phyloP scores from a whole-genome alignment of 208 protist genomes.

The Acanthamoeba triangularis region DNA sequence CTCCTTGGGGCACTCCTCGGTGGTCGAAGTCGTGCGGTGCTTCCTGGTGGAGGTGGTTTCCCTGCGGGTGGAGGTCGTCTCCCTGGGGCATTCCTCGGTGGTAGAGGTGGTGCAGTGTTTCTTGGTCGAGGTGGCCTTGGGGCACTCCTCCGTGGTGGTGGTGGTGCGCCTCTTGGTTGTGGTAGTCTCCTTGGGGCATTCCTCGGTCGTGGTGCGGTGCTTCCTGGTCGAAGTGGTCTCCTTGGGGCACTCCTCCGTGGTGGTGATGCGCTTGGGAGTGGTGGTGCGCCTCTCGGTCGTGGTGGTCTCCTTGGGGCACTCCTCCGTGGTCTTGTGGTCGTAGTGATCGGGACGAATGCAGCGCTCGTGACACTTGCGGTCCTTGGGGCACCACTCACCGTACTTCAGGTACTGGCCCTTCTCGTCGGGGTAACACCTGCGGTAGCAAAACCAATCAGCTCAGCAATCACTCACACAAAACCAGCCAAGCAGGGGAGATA shows the following conservation, averaged over 20 bases:
- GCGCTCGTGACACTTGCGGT: not conserved
- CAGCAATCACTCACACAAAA: not conserved
- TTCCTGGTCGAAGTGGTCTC: not conserved
- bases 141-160: too few relatives aligned
- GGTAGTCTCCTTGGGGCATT: not conserved
- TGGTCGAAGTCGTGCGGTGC: not conserved
- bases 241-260: not conserved
- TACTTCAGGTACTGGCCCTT: not conserved
- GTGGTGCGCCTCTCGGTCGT: not conserved
- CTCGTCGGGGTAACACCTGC: conserved; percentile 32
- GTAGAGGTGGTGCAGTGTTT: too few relatives aligned
- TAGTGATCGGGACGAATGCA: not conserved
- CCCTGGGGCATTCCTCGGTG: too few relatives aligned
- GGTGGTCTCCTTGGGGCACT: not conserved
- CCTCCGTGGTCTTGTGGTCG: not conserved
- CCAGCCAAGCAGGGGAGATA: too few relatives aligned
- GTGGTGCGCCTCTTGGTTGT: not conserved
- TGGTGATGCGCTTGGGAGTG: not conserved
- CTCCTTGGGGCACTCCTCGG: not conserved
- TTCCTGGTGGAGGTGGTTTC: not conserved
- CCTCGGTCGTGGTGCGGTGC: not conserved
- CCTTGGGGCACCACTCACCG: conserved; percentile 3
- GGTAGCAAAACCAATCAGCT: not conserved
- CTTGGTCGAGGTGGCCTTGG: too few relatives aligned
- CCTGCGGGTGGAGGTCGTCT: not conserved